Evolutionary conservation across 2,329 filamentous ascomycete species (phyloP).

Genomic region (Paraphoma sp.): DNA sequence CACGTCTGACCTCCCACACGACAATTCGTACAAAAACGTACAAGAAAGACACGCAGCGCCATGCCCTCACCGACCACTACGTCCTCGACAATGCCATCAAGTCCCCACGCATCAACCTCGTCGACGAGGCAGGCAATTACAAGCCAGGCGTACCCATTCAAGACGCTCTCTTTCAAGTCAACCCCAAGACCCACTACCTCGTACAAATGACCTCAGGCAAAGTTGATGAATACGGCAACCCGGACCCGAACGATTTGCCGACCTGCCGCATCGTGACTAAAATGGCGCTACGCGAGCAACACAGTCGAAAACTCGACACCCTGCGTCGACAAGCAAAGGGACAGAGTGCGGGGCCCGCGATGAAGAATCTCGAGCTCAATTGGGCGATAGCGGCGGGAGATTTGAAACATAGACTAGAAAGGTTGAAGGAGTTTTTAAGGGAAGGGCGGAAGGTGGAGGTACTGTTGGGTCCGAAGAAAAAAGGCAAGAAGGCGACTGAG

Average conservation of each 20-base stretch:
- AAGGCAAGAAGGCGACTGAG: slow-evolving; percentile 63
- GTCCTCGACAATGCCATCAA: slow-evolving; percentile 59
- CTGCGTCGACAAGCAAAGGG: slow-evolving; percentile 51
- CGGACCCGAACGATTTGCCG: slow-evolving; percentile 57
- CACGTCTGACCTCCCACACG: slow-evolving; percentile 14
- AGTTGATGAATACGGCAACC: slow-evolving; percentile 26
- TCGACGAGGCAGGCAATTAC: slow-evolving; percentile 50
- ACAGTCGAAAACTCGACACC: slow-evolving; percentile 53
- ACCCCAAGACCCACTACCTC: slow-evolving; percentile 59
- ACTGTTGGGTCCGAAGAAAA: slow-evolving; percentile 70
- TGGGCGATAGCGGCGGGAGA: slow-evolving; percentile 85
- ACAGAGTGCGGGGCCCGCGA: slow-evolving; percentile 30
- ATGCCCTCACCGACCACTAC: slow-evolving; percentile 47
- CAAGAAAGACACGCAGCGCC: slow-evolving; percentile 41
- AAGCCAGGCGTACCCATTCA: slow-evolving; percentile 36
- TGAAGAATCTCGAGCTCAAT: slow-evolving; percentile 86
- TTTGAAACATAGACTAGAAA: slow-evolving; percentile 61
- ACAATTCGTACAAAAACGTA: slow-evolving; percentile 26
- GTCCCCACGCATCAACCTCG: slow-evolving; percentile 52
- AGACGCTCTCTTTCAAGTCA: slow-evolving; percentile 52
- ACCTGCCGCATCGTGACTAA: slow-evolving; percentile 76
- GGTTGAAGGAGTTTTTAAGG: slow-evolving; percentile 70
- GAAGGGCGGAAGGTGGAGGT: slow-evolving; percentile 81
- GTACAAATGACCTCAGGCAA: slow-evolving; percentile 53
- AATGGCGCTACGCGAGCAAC: slow-evolving; percentile 54